Percentiles rank a stretch among this genome's conserved stretches.
phyloP scores from a whole-genome alignment of 371 early-diverging fungal species.

The Chytridiales sp. region DNA sequence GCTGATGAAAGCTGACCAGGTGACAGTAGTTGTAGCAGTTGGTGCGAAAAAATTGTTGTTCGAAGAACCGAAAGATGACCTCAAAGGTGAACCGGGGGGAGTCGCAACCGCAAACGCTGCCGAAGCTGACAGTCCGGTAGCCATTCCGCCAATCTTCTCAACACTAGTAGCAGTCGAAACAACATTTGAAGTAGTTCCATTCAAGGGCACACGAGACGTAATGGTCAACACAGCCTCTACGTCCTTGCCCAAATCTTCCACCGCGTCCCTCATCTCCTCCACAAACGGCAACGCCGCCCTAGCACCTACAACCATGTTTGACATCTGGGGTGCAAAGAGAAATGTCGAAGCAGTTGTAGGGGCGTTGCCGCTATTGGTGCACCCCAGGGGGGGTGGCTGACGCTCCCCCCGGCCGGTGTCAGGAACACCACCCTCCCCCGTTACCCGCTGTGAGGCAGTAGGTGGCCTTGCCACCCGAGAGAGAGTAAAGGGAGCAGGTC shows the following conservation, averaged over 20 bases:
- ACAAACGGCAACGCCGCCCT: constrained; percentile 15
- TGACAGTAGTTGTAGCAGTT: not conserved
- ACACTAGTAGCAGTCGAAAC: no score
- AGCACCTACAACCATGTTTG: not conserved
- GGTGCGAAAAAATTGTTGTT: not conserved
- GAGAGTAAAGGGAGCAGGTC: constrained; percentile 19
- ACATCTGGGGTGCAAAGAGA: not conserved
- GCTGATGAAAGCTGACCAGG: constrained; percentile 23
- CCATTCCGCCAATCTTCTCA: no score
- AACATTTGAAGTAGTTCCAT: no score
- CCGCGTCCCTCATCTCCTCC: constrained; percentile 12
- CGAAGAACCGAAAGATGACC: no score
- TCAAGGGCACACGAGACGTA: constrained; percentile 1
- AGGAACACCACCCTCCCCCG: constrained; percentile 33
- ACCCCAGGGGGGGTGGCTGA: constrained; percentile 1
- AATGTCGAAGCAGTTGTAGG: not conserved
- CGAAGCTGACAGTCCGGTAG: no score
- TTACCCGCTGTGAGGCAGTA: constrained; percentile 31
- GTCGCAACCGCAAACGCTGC: no score
- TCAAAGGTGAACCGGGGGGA: no score
- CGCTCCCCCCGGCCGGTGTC: constrained; percentile 18
- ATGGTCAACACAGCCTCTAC: constrained; percentile 19
- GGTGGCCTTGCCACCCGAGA: constrained; percentile 17
- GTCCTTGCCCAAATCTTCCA: not conserved
- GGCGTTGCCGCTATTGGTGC: constrained; percentile 2